Evolutionary conservation across 495 filamentous ascomycete species (phyloP), one percentile per base, ranked within the genome.

Genomic region (Penicillium alfredii): DNA sequence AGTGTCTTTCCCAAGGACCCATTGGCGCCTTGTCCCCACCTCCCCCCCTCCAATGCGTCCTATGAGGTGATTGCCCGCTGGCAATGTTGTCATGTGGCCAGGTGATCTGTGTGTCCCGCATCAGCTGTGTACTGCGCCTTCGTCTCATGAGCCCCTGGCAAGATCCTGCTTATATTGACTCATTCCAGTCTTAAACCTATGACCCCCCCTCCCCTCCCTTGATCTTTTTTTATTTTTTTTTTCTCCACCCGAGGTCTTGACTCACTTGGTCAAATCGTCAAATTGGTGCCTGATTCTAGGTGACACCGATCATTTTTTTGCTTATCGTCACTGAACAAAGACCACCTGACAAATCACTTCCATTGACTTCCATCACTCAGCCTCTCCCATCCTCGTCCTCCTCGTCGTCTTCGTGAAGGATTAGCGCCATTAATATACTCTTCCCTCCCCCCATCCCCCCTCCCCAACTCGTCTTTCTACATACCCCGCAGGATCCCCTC

Each of bases 381-480:
- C n/a, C n/a, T n/a, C n/a, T n/a, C n/a, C n/a, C n/a, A n/a, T n/a
- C n/a, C n/a, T n/a, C n/a, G n/a, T n/a, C n/a, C n/a, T n/a, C n/a
- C 31, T 40, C 32, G 30, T 35, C 30, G 14, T 30, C 21, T 36
- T 17, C 3, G 17, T 20, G 29, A 22, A 33, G 35, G 45, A 35
- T 53, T 55, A 47, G 59, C 49, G 58, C 58, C 58, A 62, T 55
- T 42, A 45, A 40, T 38, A 43, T 44, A 44, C 38, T 38, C 24
- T 26, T 29, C 30, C 25, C 26, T 7, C 19, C 30, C 19, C 33
- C 16, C 13, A 15, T 30, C 13, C 31, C 29, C 32, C 8, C 17
- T 17, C 29, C 23, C 23, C n/a, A 6, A 10, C 14, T 13, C 21
- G 10, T 7, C 30, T 32, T 21, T 7, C 14, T 38, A n/a, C n/a